Base-by-base conservation (phyloP, 306 rosid species). In the Cucumis sativus region DNA sequence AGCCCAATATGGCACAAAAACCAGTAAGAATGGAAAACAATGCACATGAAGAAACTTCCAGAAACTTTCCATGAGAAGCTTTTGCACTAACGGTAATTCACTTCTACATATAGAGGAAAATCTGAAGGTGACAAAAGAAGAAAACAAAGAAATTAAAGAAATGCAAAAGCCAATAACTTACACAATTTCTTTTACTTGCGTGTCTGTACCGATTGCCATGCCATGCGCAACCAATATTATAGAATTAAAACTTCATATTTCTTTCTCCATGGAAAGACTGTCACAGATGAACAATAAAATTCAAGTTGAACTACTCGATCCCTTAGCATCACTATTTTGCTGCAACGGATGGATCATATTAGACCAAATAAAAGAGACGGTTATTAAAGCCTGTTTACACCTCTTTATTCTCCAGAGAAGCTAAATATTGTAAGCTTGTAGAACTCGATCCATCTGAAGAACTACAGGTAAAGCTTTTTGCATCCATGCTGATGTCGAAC, bases 401-500 rank as follows among this genome's bases (percentile, higher is more conserved):
- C 89, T 91, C 85, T 91, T 91, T 77, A 90, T 85, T 67, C 84
- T 90, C 81, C 78, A 74, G 21, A 86, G 83, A 78, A 90, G 82
- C 78, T 88, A 79, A 23, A 52, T 20, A 70, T 70, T 23, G 40
- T 20, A 70, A 23, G 41, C 25, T 51, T 72, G 61, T 43, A 28
- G 41, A 88, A 45, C 89, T 69, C 68, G 76, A 91, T 63, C 98
- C 97, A 84, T 91, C 94, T 10, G 90, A 91, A 73, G 97, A 91
- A 83, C 96, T 91, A 5, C 94, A 87, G 10, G 89, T 84, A 79
- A 23, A 88, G 88, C 75, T 88, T 78, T 90, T 85, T 18, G 92
- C 94, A 70, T 90, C 94, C 82, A 83, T 77, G 86, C 88, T 89
- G 88, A 93, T 90, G 57, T 77, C 80, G 81, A 93, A 91, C 78